Evolutionary conservation across 2,329 filamentous ascomycete species (phyloP).

Genomic region (Mollisia scopiformis): DNA sequence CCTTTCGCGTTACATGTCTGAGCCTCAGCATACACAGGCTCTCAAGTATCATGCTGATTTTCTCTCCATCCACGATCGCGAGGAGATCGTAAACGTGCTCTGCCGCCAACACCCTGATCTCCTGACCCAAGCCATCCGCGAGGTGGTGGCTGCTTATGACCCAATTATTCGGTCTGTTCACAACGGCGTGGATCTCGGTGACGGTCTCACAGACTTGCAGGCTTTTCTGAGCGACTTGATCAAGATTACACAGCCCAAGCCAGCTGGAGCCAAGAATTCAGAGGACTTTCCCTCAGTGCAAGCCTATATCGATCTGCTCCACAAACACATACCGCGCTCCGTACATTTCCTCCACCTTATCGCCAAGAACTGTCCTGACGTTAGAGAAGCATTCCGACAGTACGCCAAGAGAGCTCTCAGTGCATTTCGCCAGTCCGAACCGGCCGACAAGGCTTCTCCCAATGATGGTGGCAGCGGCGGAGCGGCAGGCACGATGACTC

Average conservation of each 20-base stretch:
- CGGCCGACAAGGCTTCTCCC: too few relatives aligned
- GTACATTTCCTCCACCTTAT: conserved; percentile 76
- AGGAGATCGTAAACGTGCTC: conserved; percentile 66
- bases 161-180: conserved; percentile 75
- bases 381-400: conserved; percentile 16
- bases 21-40: conserved; percentile 67
- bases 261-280: conserved; percentile 35
- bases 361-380: conserved; percentile 63
- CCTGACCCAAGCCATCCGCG: conserved; percentile 69
- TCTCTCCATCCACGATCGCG: conserved; percentile 73
- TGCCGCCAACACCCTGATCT: conserved; percentile 73
- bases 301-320: conserved; percentile 70
- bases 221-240: conserved; percentile 74
- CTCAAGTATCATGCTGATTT: conserved; percentile 72
- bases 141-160: conserved; percentile 69
- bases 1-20: too few relatives aligned
- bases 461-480: conserved; percentile 5
- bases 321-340: conserved; percentile 62
- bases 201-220: conserved; percentile 68
- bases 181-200: conserved; percentile 70
- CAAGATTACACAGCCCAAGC: conserved; percentile 42
- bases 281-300: conserved; percentile 72
- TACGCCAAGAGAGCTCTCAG: conserved; percentile 18
- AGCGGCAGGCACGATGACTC: too few relatives aligned
- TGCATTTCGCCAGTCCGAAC: too few relatives aligned